Base-by-base conservation (phyloP, 2,329 filamentous ascomycete genomes). In the Dryadomyces sulphureus region DNA sequence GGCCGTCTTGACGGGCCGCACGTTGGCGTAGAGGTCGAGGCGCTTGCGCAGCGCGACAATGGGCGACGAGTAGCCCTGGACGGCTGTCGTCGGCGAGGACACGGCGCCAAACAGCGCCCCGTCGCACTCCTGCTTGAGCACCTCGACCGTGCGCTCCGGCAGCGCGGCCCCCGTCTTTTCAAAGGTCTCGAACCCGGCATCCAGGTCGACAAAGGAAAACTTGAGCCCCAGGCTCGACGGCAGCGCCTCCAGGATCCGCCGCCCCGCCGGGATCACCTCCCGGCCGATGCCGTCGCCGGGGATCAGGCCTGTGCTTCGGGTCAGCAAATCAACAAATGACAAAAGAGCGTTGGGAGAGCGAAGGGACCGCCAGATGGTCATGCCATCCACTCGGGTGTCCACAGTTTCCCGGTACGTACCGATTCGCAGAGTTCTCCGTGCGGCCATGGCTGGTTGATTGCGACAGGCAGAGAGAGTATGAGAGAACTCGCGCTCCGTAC, bases 241-340 rank as follows among this genome's bases (percentile, higher is more conserved):
- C 2, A 98, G 81, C 43, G 92, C 84, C 70, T 98, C 90, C 59
- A 98, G 84, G 56, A 96, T 72, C 53, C 84, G 82, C 57, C 87
- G 85, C 44, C 90, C 92, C 46, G 92, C 84, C 54, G 92, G 92
- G 65, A 98, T 96, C 63, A 98, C 92, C 69, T 98, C 92, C 62
- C 86, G 86, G 67, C 92, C 92, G 67, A 98, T 98, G 66, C 92
- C 92, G 68, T 98, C 92, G 60, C 92, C 92, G 57, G 92, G 85
- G 62, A 98, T 96, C 58, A 96, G 84, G 63, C 89, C 89, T 94
- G 54, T 27, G 40, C 27, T 32, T 30, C 12, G 14, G n/a, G 32
- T 14, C 6, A 38, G 34, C 16, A 11, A 17, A n/a, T 11, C 34
- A 7, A 36, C 8, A 30, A 30, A 30, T 30, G 27, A 30, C 7